Base-by-base conservation (phyloP, 2,329 filamentous ascomycete species). In the Pseudocercospora eumusae region DNA sequence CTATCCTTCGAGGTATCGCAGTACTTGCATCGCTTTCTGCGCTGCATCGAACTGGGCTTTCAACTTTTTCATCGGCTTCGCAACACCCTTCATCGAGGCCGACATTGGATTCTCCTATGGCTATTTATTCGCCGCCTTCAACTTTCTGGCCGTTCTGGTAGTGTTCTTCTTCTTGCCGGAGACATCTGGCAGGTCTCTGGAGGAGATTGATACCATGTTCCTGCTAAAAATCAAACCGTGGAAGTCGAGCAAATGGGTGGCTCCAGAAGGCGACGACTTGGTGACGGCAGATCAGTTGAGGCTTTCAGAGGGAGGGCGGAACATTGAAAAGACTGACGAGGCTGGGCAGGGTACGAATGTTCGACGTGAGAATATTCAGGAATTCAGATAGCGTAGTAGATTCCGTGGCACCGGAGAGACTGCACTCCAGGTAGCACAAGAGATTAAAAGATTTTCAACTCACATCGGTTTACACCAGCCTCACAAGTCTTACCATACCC, bases 151-250 rank as follows among this genome's bases (percentile, higher is more conserved):
- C 4, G 13, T 36, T 5, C 13, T 36, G 13, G 33, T 36, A 11
- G 33, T 36, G 13, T 36, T 69, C 63, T 75, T 74, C 65, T 74
- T 74, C 63, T 65, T 75, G 1, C 70, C 68, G 3, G 73, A 75
- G 36, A 71, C 68, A 8, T 67, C 71, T 31, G 73, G 73, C 4
- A 65, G 70, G 11, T 69, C 65, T 4, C 63, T 75, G 4, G 73
- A 75, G 61, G 74, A 74, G 59, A 75, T 74, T 5, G 74, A 75
- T 47, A 69, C 68, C 0, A 73, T 73, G 68, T 74, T 71, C 64
- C 49, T 64, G 28, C 56, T 64, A 13, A 56, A 64, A 21, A 66
- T 73, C 15, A 36, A 66, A 62, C 71, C 71, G 9, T 69, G 64
- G 66, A 68, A 74, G 66, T 73, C 70, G 45, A 67, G 61, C 31